Percentiles rank a stretch among this genome's conserved stretches.
These are phyloP conservation scores for Phytophthora hybrid DNA, from an alignment of 352 stramenopile genomes.

Conservation along the genomic window DNA sequence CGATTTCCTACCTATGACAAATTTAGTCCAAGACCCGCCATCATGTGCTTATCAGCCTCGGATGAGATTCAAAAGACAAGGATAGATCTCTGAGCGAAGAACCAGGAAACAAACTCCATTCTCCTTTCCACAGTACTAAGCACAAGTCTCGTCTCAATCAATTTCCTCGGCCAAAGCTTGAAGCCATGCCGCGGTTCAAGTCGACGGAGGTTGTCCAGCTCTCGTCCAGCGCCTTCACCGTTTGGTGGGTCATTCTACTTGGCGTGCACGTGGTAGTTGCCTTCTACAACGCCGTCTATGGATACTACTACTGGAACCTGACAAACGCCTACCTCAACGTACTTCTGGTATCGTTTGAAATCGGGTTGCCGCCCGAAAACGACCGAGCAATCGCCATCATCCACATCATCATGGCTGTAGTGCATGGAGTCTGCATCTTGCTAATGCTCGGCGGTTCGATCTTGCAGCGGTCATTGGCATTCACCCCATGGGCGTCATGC, in stretches of 20 bases:
- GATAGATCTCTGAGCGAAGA: no score
- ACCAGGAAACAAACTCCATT: no score
- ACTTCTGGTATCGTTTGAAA: constrained; percentile 23
- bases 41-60: no score
- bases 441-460: constrained; percentile 10
- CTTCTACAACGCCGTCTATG: constrained; percentile 20
- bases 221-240: no score
- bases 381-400: constrained; percentile 17
- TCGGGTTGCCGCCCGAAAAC: constrained; percentile 20
- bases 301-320: constrained; percentile 23
- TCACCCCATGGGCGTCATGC: constrained; percentile 3
- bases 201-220: no score
- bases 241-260: background rate
- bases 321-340: constrained; percentile 11
- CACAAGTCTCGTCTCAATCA: no score
- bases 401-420: constrained; percentile 23
- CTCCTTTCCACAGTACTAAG: no score
- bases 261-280: background rate
- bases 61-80: no score
- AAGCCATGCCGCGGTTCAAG: no score
- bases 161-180: no score
- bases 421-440: constrained; percentile 25
- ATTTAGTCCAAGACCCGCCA: no score
- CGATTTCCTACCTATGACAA: no score
- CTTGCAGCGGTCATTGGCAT: constrained; percentile 7